Base-by-base conservation (phyloP, 2,329 filamentous ascomycete species). In the Aspergillus pseudotamarii region DNA sequence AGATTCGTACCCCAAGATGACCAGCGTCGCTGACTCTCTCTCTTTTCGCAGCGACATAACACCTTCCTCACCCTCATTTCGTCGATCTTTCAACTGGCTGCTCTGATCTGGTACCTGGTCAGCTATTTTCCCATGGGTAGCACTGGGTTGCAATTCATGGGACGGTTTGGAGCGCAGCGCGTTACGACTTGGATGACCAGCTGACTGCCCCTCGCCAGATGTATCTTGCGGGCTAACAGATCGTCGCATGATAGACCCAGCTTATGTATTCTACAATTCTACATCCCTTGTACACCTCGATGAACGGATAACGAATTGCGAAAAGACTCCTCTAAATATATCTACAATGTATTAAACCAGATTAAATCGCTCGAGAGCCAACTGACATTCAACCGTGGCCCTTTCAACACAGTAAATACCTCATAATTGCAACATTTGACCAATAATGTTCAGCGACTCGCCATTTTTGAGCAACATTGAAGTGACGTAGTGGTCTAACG, bases 51-150 rank as follows among this genome's bases (percentile, higher is more conserved):
- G 93, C 88, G 96, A 68, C 91, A 91, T 76, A 94, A 86, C 75
- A 93, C 91, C 46, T 80, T 96, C 66, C 87, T 98, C 68, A 98
- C 95, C 19, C 83, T 98, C 60, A 82, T 97, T 67, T 91, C 93
- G 26, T 89, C 92, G 65, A 85, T 97, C 64, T 82, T 94, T 70
- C 95, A 99, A 77, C 84, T 98, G 60, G 89, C 89, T 59, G 91
- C 91, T 66, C 83, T 98, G 67, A 68, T 92, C 54, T 98, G 94
- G 94, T 98, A 98, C 80, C 85, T 97, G 54, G 89, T 98, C 78
- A 96, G 92, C 80, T 99, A 99, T 79, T 98, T 98, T 73, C 95
- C 95, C 30, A 97, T 98, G 94, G 95, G 95, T 46, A 92, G 91
- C 62, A 91, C 90, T 60, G 93, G 95, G 48, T 81, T 99, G 68